phyloP scores from a whole-genome alignment of 768 basidiomycete species.

The Antrodiella citrinella region DNA sequence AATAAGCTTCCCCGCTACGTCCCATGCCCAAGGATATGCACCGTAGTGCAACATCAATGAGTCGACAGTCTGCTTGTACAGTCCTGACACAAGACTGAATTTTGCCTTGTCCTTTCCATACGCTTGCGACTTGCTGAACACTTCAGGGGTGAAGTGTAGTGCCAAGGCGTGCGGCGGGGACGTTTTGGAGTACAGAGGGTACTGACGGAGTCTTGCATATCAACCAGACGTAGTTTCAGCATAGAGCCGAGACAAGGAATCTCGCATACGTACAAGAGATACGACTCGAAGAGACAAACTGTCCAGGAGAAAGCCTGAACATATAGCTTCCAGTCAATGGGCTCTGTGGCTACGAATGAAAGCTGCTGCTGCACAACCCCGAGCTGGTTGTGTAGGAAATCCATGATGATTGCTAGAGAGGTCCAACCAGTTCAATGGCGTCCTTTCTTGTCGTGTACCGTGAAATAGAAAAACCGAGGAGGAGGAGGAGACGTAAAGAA shows the following conservation, averaged over 20 bases:
- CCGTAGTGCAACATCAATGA: constrained; percentile 66
- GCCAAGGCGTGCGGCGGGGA: constrained; percentile 66
- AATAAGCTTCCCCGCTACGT: constrained; percentile 44
- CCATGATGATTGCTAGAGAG: constrained; percentile 8
- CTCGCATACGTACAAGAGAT: constrained; percentile 59
- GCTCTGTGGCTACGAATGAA: constrained; percentile 63
- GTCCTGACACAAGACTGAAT: constrained; percentile 64
- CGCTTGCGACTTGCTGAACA: constrained; percentile 82
- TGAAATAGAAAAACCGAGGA: too few species aligned
- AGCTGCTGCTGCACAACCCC: constrained; percentile 50
- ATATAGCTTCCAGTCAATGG: constrained; percentile 75
- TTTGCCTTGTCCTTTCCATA: constrained; percentile 90
- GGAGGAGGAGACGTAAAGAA: too few species aligned
- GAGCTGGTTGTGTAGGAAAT: constrained; percentile 24
- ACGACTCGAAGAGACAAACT: constrained; percentile 80
- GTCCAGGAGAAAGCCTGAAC: constrained; percentile 74
- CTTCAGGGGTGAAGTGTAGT: constrained; percentile 55
- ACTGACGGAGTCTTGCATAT: constrained; percentile 56
- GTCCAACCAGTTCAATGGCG: neutral
- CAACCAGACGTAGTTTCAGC: neutral
- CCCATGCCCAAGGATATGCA: constrained; percentile 81
- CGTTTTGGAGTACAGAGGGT: constrained; percentile 72
- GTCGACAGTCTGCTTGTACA: constrained; percentile 69
- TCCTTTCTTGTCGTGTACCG: too few species aligned
- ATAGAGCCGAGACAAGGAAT: neutral